Conservation (phyloP, 805 yeast genomes). For the Yarrowia sp. region DNA sequence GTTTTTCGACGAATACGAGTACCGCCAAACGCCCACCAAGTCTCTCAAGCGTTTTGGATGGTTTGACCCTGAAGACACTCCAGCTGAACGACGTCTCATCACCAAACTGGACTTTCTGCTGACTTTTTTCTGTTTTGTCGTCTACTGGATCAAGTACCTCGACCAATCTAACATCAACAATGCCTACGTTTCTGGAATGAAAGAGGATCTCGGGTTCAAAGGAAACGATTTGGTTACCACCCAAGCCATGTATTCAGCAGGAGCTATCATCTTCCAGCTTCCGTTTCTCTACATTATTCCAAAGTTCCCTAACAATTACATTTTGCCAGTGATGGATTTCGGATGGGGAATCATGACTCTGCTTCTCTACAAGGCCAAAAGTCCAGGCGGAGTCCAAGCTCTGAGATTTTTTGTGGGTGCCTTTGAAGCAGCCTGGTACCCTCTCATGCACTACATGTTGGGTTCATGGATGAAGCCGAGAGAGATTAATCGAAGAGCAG, state of each 20-base stretch:
- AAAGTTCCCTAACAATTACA: conserved; percentile 45
- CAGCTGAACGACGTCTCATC: conserved; percentile 56
- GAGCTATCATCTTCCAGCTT: conserved; percentile 48
- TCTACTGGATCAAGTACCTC: conserved; percentile 46
- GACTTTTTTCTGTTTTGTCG: conserved; percentile 62
- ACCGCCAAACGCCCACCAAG: no score
- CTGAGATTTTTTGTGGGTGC: conserved; percentile 49
- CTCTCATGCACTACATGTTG: conserved; percentile 46
- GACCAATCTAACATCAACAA: conserved; percentile 55
- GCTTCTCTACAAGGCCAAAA: conserved; percentile 44
- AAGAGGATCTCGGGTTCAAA: conserved; percentile 47
- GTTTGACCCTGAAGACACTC: conserved; percentile 60
- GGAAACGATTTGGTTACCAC: conserved; percentile 46
- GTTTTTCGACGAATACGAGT: conserved; percentile 1
- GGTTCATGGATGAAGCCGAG: conserved; percentile 48
- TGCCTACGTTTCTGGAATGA: conserved; percentile 56
- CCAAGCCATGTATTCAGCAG: conserved; percentile 45
- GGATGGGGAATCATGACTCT: conserved; percentile 46
- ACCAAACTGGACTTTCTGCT: conserved; percentile 60
- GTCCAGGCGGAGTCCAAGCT: conserved; percentile 45
- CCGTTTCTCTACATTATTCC: conserved; percentile 47
- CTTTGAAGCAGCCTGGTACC: conserved; percentile 47
- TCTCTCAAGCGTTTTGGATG: conserved; percentile 54
- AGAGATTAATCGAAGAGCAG: conserved; percentile 47
- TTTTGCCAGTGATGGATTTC: conserved; percentile 48